These are phyloP conservation scores for Vigna reflexopilosa DNA, from an alignment of 306 rosid genomes.

Conservation along the genomic window DNA sequence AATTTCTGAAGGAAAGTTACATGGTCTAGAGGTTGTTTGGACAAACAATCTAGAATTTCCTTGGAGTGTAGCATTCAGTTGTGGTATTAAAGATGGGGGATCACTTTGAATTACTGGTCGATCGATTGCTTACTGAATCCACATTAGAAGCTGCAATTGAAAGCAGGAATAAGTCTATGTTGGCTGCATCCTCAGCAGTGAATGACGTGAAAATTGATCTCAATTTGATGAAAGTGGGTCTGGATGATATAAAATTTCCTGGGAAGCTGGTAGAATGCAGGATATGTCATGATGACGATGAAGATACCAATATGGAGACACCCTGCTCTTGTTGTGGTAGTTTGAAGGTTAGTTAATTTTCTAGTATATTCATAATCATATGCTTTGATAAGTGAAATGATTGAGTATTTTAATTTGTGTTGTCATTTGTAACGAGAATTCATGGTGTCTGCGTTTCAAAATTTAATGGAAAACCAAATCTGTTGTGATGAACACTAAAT, in stretches of 20 bases:
- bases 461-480: constrained; percentile 20
- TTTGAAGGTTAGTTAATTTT: constrained; percentile 69
- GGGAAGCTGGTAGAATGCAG: constrained; percentile 81
- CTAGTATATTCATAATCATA: background rate
- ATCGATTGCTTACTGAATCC: constrained; percentile 92
- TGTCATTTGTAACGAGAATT: background rate
- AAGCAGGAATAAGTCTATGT: constrained; percentile 68
- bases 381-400: constrained; percentile 29
- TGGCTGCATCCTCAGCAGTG: constrained; percentile 63
- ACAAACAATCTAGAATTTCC: constrained; percentile 19
- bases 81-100: constrained; percentile 74
- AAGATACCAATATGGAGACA: constrained; percentile 85
- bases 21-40: constrained; percentile 35
- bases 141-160: constrained; percentile 91
- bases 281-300: constrained; percentile 97
- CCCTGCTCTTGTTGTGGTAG: constrained; percentile 99
- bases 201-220: constrained; percentile 49
- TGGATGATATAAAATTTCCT: constrained; percentile 48
- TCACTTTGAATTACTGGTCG: constrained; percentile 90
- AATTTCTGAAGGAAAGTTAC: constrained; percentile 43
- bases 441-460: constrained; percentile 26
- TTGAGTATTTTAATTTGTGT: constrained; percentile 1
- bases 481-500: constrained; percentile 11
- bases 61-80: constrained; percentile 28
- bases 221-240: constrained; percentile 51